phyloP scores from a whole-genome alignment of 2,329 filamentous ascomycete species.

The Dactylellina cionopaga region DNA sequence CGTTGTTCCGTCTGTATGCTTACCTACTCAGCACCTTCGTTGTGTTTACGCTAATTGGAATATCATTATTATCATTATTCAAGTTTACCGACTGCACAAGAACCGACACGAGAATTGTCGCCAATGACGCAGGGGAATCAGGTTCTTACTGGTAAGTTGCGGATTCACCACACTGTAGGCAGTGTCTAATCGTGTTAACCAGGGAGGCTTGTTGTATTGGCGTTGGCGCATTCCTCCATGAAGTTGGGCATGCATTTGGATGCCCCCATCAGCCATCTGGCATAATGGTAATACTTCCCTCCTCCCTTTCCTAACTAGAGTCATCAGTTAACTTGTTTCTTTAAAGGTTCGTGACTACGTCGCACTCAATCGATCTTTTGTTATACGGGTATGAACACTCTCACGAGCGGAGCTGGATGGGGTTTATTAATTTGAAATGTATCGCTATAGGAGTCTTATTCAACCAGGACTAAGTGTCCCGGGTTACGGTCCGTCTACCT shows the following conservation, averaged over 20 bases:
- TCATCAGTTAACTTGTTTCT: neutral
- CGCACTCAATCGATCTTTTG: conserved; percentile 54
- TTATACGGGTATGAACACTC: conserved; percentile 50
- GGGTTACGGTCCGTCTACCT: conserved; percentile 48
- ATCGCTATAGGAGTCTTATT: conserved; percentile 53
- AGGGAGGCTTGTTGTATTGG: conserved; percentile 59
- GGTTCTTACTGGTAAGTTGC: conserved; percentile 84
- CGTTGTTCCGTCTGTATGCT: conserved; percentile 70
- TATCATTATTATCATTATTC: neutral
- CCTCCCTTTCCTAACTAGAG: neutral
- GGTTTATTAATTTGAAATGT: no score
- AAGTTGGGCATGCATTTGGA: conserved; percentile 88
- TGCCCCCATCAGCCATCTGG: conserved; percentile 89
- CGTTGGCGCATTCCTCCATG: conserved; percentile 91
- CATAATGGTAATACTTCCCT: conserved; percentile 77
- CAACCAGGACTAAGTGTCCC: conserved; percentile 54
- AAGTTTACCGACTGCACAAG: conserved; percentile 88
- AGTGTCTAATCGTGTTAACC: neutral
- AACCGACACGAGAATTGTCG: conserved; percentile 81
- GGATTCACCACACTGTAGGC: neutral
- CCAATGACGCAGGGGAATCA: conserved; percentile 85
- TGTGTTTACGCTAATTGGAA: neutral
- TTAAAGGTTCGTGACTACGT: conserved; percentile 52
- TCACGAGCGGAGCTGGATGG: no score
- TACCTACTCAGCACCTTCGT: neutral